These are phyloP conservation scores for Solanum chmielewskii DNA, from an alignment of 257 asterid genomes.

Conservation along the genomic window DNA sequence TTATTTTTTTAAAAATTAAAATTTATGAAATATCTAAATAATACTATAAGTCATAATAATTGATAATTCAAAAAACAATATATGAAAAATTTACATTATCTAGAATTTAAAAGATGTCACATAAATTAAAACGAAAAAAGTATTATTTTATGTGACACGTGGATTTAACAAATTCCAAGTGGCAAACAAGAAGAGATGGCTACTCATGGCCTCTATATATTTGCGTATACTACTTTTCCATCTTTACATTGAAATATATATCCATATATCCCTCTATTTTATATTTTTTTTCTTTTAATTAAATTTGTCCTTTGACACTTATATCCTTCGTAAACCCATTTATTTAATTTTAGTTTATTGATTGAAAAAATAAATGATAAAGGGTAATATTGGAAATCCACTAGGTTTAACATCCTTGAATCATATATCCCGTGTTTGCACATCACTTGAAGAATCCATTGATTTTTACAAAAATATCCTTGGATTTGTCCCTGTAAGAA, in stretches of 20 bases:
- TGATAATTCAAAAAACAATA: too few relatives aligned
- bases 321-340: background rate
- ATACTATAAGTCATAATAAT: too few relatives aligned
- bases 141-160: background rate
- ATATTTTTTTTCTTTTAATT: background rate
- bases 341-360: background rate
- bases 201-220: background rate
- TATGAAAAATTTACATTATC: too few relatives aligned
- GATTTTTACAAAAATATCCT: conserved; percentile 61
- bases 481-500: conserved; percentile 67
- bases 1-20: too few relatives aligned
- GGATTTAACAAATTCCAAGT: background rate
- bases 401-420: conserved; percentile 67
- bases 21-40: too few relatives aligned
- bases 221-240: background rate
- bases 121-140: too few relatives aligned
- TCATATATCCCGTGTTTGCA: conserved; percentile 74
- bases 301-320: background rate
- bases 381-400: conserved; percentile 50
- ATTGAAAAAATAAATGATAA: conserved; percentile 18
- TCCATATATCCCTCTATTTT: background rate
- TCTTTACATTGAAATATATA: background rate
- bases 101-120: too few relatives aligned
- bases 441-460: conserved; percentile 72
- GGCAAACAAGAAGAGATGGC: background rate